Evolutionary conservation across 495 filamentous ascomycete species (phyloP).

Genomic region (Amorphotheca resinae): DNA sequence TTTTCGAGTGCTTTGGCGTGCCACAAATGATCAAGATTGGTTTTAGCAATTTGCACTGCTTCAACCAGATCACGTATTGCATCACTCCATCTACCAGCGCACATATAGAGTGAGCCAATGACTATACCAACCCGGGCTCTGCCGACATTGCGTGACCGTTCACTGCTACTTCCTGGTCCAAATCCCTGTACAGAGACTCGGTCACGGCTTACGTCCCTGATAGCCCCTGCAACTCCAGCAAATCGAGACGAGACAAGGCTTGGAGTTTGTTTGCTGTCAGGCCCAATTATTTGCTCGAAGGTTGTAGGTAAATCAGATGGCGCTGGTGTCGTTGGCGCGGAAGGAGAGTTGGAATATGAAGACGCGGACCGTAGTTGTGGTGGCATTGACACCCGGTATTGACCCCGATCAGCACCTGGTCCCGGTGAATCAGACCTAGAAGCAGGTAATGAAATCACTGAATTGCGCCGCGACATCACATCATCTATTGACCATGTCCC

Average conservation of each 20-base stretch:
- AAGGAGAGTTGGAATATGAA: constrained; percentile 22
- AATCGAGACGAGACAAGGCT: constrained; percentile 21
- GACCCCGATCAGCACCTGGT: constrained; percentile 31
- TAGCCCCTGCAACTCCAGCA: constrained; percentile 20
- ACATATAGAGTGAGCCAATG: constrained; percentile 74
- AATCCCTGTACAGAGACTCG: constrained; percentile 76
- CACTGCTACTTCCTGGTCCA: constrained; percentile 57
- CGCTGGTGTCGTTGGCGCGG: constrained; percentile 31
- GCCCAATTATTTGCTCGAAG: constrained; percentile 56
- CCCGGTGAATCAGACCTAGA: constrained; percentile 38
- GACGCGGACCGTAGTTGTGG: constrained; percentile 35
- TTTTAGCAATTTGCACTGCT: constrained; percentile 61
- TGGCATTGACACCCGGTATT: constrained; percentile 73
- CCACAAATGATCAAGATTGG: constrained; percentile 85
- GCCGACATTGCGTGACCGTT: constrained; percentile 69
- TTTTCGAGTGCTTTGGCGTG: constrained; percentile 91
- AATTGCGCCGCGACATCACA: constrained; percentile 35
- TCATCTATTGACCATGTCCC: constrained; percentile 24
- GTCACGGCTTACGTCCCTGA: constrained; percentile 48
- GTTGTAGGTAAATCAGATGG: constrained; percentile 43
- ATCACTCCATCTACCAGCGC: constrained; percentile 80
- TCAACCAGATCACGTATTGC: constrained; percentile 78
- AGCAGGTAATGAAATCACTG: constrained; percentile 34
- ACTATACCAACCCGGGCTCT: constrained; percentile 71
- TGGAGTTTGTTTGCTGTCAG: constrained; percentile 23